These are phyloP conservation scores for Aureobasidium namibiae DNA, from an alignment of 2,329 filamentous ascomycete species.

Conservation along the genomic window DNA sequence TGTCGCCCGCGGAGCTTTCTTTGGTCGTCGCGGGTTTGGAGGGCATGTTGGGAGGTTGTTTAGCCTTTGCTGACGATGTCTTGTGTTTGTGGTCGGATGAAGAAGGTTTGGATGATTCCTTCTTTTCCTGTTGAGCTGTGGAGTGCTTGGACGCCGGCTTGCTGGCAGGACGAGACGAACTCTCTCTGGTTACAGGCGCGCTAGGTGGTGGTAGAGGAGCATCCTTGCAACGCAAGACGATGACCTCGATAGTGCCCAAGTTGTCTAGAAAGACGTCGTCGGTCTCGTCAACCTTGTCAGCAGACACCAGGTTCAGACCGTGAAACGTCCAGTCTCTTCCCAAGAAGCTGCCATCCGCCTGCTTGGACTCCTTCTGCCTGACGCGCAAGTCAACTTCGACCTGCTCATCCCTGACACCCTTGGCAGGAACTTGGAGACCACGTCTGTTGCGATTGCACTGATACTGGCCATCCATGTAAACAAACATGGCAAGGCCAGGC, in stretches of 20 bases:
- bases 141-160: constrained; percentile 4
- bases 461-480: constrained; percentile 50
- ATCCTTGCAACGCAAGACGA: constrained; percentile 37
- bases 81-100: background rate
- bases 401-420: constrained; percentile 22
- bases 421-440: constrained; percentile 29
- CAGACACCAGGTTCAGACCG: constrained; percentile 35
- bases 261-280: constrained; percentile 27
- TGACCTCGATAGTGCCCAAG: constrained; percentile 41
- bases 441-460: constrained; percentile 49
- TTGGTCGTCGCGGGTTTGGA: background rate
- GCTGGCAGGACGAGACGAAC: background rate
- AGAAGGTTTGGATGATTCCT: background rate
- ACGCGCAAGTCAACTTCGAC: constrained; percentile 42
- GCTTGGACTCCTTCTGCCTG: constrained; percentile 46
- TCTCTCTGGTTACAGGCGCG: background rate
- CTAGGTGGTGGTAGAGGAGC: constrained; percentile 12
- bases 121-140: background rate
- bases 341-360: constrained; percentile 39
- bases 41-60: background rate
- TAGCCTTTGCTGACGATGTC: constrained; percentile 9
- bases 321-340: constrained; percentile 47
- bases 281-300: constrained; percentile 29
- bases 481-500: constrained; percentile 45
- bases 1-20: constrained; percentile 17